Conservation (phyloP, 73 alveolate genomes). For the Uronychia setigera region DNA sequence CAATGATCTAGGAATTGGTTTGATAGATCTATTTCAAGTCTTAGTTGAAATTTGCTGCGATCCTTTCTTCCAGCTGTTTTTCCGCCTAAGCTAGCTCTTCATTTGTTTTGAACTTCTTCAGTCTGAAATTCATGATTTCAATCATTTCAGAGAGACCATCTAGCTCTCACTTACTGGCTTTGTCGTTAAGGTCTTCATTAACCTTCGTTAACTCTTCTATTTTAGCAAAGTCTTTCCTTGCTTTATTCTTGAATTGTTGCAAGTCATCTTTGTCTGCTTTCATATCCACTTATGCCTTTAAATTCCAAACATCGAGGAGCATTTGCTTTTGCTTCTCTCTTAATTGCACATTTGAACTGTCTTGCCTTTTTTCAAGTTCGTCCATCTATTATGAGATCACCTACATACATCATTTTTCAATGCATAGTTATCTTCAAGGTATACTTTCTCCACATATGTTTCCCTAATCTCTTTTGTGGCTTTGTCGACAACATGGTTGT, state of each 20-base stretch:
- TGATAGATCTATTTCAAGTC: too few species aligned
- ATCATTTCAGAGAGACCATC: neutral
- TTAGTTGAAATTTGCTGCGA: too few species aligned
- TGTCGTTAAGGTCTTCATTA: neutral
- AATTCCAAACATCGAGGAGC: neutral
- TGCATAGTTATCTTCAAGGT: neutral
- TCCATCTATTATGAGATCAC: neutral
- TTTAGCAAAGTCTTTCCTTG: neutral
- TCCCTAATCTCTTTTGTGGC: neutral
- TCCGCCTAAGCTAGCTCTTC: neutral
- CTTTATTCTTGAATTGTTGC: neutral
- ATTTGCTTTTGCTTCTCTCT: neutral
- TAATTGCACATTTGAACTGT: neutral
- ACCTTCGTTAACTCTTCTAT: neutral
- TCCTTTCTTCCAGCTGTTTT: neutral
- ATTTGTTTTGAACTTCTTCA: neutral
- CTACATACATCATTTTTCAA: neutral
- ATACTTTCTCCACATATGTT: neutral
- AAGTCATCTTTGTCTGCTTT: neutral
- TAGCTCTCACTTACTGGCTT: neutral
- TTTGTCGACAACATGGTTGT: neutral
- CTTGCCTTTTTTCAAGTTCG: neutral
- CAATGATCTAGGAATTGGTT: neutral
- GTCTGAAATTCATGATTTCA: neutral
- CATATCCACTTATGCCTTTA: neutral